Percentiles rank a stretch among this genome's conserved stretches.
These are phyloP conservation scores for Hydnum rufescens DNA, from an alignment of 768 basidiomycete genomes.

Conservation along the genomic window DNA sequence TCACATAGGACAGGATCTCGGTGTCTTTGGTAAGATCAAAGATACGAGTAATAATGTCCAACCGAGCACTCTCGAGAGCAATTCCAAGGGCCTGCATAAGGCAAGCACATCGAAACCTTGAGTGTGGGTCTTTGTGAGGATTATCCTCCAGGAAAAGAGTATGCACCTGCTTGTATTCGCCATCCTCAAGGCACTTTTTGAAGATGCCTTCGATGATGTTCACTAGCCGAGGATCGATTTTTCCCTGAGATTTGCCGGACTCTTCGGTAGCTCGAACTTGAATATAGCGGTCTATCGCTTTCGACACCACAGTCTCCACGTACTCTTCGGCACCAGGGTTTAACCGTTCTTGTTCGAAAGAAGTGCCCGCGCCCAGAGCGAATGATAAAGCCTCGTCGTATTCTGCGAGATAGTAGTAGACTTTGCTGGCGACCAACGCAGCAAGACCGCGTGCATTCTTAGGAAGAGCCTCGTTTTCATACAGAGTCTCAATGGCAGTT, in stretches of 20 bases:
- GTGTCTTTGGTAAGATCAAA: slow-evolving; percentile 58
- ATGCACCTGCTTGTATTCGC: slow-evolving; percentile 73
- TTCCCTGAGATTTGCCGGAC: slow-evolving; percentile 26
- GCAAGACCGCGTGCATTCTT: slow-evolving; percentile 60
- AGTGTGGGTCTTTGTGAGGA: neutral
- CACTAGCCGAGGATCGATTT: slow-evolving; percentile 64
- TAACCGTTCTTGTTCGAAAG: slow-evolving; percentile 60
- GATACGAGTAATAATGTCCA: slow-evolving; percentile 69
- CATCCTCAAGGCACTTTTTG: slow-evolving; percentile 62
- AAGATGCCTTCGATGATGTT: slow-evolving; percentile 82
- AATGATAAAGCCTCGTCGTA: slow-evolving; percentile 92
- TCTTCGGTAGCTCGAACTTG: slow-evolving; percentile 40
- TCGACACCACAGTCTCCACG: slow-evolving; percentile 85
- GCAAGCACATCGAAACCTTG: neutral
- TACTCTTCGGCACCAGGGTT: slow-evolving; percentile 58
- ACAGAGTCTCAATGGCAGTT: slow-evolving; percentile 60
- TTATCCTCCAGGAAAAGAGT: neutral
- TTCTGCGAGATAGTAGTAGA: slow-evolving; percentile 91
- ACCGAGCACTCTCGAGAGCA: slow-evolving; percentile 73
- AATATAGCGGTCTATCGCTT: slow-evolving; percentile 90
- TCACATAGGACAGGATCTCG: slow-evolving; percentile 67
- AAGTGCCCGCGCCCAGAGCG: slow-evolving; percentile 73
- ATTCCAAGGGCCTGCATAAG: slow-evolving; percentile 68
- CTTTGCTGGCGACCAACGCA: slow-evolving; percentile 87
- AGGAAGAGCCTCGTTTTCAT: slow-evolving; percentile 64